Percentiles rank a stretch among this genome's conserved stretches.
Conservation (phyloP, 805 yeast genomes). For the Saccharomycopsis sp. region DNA sequence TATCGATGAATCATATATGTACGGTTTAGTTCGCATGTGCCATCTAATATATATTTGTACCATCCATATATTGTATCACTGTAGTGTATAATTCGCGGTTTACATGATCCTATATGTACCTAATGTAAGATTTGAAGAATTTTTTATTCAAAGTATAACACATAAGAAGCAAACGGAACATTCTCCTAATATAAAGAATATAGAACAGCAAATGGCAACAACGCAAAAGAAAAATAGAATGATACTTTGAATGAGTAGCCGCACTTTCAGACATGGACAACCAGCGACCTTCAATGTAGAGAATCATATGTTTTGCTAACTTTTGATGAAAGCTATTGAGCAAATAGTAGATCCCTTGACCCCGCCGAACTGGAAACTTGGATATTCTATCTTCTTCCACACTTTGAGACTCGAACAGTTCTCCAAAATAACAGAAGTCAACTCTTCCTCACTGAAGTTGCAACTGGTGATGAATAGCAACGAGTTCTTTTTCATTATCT, state of each 20-base stretch:
- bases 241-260: no score
- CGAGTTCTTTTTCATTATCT: constrained; percentile 48
- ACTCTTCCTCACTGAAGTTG: constrained; percentile 82
- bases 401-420: constrained; percentile 39
- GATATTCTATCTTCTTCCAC: constrained; percentile 69
- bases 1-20: no score
- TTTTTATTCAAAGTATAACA: neutral
- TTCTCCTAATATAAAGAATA: no score
- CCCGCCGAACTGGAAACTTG: constrained; percentile 85
- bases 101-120: neutral
- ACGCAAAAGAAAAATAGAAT: no score
- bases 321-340: constrained; percentile 66
- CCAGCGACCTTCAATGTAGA: neutral
- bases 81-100: no score
- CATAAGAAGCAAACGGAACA: neutral
- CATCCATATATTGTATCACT: no score
- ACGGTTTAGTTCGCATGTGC: no score
- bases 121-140: no score
- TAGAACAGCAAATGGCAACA: no score
- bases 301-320: no score
- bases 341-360: constrained; percentile 82
- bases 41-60: no score
- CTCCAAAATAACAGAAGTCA: constrained; percentile 43
- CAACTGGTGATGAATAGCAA: constrained; percentile 82
- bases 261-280: no score